Base-by-base conservation (phyloP, 2,329 filamentous ascomycete genomes). In the Phyllosticta citriasiana region DNA sequence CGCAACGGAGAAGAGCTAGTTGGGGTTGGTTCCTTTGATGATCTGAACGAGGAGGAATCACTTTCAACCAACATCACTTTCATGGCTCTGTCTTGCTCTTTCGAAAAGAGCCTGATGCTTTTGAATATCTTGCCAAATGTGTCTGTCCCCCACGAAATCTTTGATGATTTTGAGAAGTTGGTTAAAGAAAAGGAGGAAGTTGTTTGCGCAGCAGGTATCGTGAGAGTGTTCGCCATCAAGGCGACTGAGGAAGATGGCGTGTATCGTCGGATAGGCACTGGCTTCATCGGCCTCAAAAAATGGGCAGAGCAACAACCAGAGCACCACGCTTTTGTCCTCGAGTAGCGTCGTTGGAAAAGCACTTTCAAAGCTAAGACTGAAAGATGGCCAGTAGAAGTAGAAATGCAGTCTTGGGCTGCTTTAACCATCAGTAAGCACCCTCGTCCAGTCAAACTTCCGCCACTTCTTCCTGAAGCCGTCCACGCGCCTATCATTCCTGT, bases 361-460 rank as follows among this genome's bases (percentile, higher is more conserved):
- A n/a, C 16, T 16, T 4, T 47, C 35, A n/a, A n/a, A 30, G 6
- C 0, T 30, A 8, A 30, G 4, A 30, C 3, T 7, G 35, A 14
- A 16, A 40, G 14, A 2, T 47, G 12, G 33, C 10, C 10, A 35
- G 9, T 35, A 35, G 9, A 35, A 35, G 33, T 40, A 30, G 2
- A 5, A 30, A 30, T 30, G 5, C 35, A 40, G 12, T 16, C 10
- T 16, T 40, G 35, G 35, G 35, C 9, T 47, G 14, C 40, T 54
- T 65, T 64, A 74, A 52, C 72, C 79, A 66, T 84, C 82, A 50
- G 80, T 76, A 65, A 88, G 73, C 30, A 85, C 78, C 66, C 81
- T 82, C 27, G 85, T 88, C 87, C 94, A 99, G 78, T 99, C 94
- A 78, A 94, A 97, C 76, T 91, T 91, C 67, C 84, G 84, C 94